Evolutionary conservation across 306 rosid species (phyloP).

Genomic region (Acmispon strigosus): DNA sequence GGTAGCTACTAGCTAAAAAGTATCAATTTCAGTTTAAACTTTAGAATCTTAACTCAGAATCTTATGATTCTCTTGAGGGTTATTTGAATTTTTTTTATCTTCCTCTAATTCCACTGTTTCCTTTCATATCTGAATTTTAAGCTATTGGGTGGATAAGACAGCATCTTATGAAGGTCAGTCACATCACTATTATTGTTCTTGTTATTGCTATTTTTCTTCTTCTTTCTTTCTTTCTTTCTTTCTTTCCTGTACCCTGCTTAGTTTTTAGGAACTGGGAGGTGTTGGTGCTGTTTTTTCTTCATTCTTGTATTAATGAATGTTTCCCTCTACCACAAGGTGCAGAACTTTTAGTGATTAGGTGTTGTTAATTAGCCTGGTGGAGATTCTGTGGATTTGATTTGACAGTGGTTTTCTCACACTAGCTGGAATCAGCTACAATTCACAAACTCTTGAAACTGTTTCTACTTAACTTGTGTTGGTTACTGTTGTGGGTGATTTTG

Average conservation of each 20-base stretch:
- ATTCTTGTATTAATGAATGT: constrained; percentile 12
- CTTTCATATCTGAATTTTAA: constrained; percentile 41
- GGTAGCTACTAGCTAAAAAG: constrained; percentile 46
- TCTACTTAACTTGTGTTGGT: constrained; percentile 42
- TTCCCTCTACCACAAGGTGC: constrained; percentile 17
- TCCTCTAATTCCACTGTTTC: constrained; percentile 14
- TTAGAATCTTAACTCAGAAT: constrained; percentile 47
- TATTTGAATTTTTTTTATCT: constrained; percentile 20
- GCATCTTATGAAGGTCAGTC: constrained; percentile 45
- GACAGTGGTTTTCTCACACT: constrained; percentile 33
- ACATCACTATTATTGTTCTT: background rate
- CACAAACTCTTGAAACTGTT: constrained; percentile 41
- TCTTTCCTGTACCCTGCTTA: constrained; percentile 5
- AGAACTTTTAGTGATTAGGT: constrained; percentile 26
- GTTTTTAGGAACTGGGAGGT: constrained; percentile 23
- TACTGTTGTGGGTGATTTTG: constrained; percentile 66
- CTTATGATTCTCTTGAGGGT: constrained; percentile 43
- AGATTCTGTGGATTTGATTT: constrained; percentile 68
- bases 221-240: background rate
- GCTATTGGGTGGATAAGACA: constrained; percentile 61
- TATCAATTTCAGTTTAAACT: constrained; percentile 27
- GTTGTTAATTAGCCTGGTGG: constrained; percentile 16
- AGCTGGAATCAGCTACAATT: constrained; percentile 35
- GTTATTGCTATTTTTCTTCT: background rate
- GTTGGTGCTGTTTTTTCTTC: constrained; percentile 9